Conservation (phyloP, 805 yeast genomes). For the Huiozyma sinensis region DNA sequence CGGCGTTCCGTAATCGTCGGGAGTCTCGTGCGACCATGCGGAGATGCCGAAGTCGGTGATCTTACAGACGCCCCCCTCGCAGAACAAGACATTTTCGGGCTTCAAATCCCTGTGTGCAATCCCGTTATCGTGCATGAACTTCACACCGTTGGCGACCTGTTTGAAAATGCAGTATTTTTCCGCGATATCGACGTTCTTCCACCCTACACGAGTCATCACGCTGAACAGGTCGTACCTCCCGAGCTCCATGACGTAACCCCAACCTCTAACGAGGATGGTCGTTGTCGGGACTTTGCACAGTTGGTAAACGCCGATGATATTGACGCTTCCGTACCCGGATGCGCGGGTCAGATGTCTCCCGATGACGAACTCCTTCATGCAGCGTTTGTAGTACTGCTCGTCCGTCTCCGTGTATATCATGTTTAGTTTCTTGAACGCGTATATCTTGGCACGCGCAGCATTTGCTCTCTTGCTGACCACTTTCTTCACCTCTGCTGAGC, state of each 20-base stretch:
- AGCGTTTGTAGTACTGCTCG: conserved; percentile 53
- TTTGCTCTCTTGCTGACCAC: conserved; percentile 18
- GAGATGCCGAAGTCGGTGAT: conserved; percentile 72
- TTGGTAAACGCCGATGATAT: conserved; percentile 8
- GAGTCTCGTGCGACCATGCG: conserved; percentile 46
- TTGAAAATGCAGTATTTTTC: conserved; percentile 62
- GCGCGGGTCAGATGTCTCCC: conserved; percentile 36
- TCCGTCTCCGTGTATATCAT: conserved; percentile 53
- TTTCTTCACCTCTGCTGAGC: conserved; percentile 55
- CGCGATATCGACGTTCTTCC: conserved; percentile 40
- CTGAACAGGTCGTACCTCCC: conserved; percentile 58
- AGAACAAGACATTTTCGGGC: conserved; percentile 61
- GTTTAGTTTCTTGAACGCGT: conserved; percentile 57
- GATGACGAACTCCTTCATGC: conserved; percentile 52
- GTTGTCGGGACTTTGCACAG: conserved; percentile 41
- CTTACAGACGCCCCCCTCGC: conserved; percentile 49
- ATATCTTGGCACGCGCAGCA: conserved; percentile 18
- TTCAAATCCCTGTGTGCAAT: conserved; percentile 65
- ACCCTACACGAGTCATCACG: conserved; percentile 43
- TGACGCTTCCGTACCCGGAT: conserved; percentile 1
- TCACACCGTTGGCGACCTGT: conserved; percentile 53
- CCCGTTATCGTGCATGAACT: conserved; percentile 52
- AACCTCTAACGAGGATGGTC: conserved; percentile 45
- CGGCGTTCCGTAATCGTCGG: conserved; percentile 38
- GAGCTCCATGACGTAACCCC: conserved; percentile 66